Evolutionary conservation across 2,329 filamentous ascomycete genomes (phyloP).

Genomic region (Aphanocladium album): DNA sequence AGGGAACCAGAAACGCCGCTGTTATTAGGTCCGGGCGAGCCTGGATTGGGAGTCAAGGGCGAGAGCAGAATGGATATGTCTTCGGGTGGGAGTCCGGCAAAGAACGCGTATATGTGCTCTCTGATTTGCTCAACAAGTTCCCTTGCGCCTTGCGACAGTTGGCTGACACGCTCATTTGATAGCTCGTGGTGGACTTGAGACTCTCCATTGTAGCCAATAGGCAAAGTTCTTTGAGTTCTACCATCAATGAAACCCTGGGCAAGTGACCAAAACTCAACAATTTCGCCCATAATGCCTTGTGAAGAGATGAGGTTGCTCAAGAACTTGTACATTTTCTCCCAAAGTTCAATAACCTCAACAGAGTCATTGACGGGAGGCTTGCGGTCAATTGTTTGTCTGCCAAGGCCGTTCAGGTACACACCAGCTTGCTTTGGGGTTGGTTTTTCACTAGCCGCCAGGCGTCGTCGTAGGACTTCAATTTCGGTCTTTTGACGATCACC

Average conservation of each 20-base stretch:
- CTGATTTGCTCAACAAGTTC: conserved; percentile 82
- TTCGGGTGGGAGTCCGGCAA: conserved; percentile 81
- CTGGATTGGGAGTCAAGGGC: conserved; percentile 66
- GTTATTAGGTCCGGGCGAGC: conserved; percentile 37
- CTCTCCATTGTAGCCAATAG: conserved; percentile 74
- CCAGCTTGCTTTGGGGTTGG: conserved; percentile 66
- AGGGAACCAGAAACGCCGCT: conserved; percentile 30
- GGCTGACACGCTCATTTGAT: conserved; percentile 61
- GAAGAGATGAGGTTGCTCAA: conserved; percentile 69
- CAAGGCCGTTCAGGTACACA: conserved; percentile 68
- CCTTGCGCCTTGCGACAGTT: conserved; percentile 70
- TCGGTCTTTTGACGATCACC: conserved; percentile 87
- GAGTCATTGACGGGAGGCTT: conserved; percentile 66
- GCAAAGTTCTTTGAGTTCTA: conserved; percentile 72
- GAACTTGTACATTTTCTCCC: conserved; percentile 80
- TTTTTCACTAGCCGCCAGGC: conserved; percentile 69
- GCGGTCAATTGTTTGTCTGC: conserved; percentile 59
- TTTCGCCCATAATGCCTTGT: conserved; percentile 79
- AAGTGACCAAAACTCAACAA: conserved; percentile 91
- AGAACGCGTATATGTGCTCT: conserved; percentile 75
- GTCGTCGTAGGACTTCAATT: conserved; percentile 82
- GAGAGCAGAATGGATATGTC: conserved; percentile 86
- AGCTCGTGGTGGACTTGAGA: conserved; percentile 78
- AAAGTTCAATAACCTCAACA: conserved; percentile 77
- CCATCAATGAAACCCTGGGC: conserved; percentile 87